A percentile compares a stretch with the other conserved stretches of the same genome.
phyloP scores from a whole-genome alignment of 2,329 filamentous ascomycete species.

The Aspergillus floridensis region DNA sequence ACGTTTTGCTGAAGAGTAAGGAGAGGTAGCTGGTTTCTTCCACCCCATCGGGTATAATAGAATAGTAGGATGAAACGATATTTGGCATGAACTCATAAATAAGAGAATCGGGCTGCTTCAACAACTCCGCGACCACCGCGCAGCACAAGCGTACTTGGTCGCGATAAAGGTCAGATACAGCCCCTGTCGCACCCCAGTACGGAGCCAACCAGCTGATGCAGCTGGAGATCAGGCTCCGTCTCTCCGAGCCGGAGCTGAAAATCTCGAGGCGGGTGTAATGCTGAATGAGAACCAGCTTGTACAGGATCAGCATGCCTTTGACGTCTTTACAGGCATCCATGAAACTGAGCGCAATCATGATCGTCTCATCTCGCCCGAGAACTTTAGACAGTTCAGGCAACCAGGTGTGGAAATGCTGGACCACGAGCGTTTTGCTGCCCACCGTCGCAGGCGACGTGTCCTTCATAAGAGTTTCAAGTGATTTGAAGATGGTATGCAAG shows the following conservation, averaged over 20 bases:
- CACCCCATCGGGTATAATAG: slow-evolving; percentile 66
- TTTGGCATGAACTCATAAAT: slow-evolving; percentile 88
- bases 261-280: slow-evolving; percentile 82
- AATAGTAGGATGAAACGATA: slow-evolving; percentile 83
- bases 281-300: slow-evolving; percentile 88
- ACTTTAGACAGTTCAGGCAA: slow-evolving; percentile 81
- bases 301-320: slow-evolving; percentile 85
- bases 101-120: slow-evolving; percentile 72
- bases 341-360: slow-evolving; percentile 89
- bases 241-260: slow-evolving; percentile 75
- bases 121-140: slow-evolving; percentile 83
- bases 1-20: slow-evolving; percentile 82
- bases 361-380: slow-evolving; percentile 76
- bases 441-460: slow-evolving; percentile 81
- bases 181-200: slow-evolving; percentile 78
- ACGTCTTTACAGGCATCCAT: slow-evolving; percentile 85
- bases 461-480: slow-evolving; percentile 84
- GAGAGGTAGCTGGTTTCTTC: slow-evolving; percentile 64
- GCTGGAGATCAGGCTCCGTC: slow-evolving; percentile 70
- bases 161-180: slow-evolving; percentile 80
- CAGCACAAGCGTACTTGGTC: slow-evolving; percentile 93
- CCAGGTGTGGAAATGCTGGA: slow-evolving; percentile 97
- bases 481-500: slow-evolving; percentile 82
- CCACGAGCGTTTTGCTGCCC: slow-evolving; percentile 89
- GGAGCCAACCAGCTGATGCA: slow-evolving; percentile 88